Percentiles rank a stretch among this genome's conserved stretches.
Evolutionary conservation across 2,329 filamentous ascomycete species (phyloP).

Genomic region (Didymella segeticola): DNA sequence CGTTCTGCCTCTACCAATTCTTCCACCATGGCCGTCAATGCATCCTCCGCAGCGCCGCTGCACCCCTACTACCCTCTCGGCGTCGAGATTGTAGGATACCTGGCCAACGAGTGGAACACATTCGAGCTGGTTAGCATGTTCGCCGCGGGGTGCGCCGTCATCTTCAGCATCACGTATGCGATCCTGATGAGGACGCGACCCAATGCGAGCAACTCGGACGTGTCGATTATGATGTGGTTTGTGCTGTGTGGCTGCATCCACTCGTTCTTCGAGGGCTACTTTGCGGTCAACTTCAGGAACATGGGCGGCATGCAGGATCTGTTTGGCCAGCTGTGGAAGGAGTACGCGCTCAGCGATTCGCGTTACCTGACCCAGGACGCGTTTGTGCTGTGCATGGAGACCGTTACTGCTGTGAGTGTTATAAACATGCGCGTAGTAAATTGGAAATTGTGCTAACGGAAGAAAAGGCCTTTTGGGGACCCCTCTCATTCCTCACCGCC

Average conservation of each 20-base stretch:
- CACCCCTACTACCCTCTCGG: constrained; percentile 78
- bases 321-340: constrained; percentile 90
- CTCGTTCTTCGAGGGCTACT: constrained; percentile 86
- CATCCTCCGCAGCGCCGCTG: constrained; percentile 21
- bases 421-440: too few species aligned
- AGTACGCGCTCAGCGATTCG: constrained; percentile 87
- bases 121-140: constrained; percentile 67
- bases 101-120: constrained; percentile 69
- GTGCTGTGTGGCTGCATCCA: constrained; percentile 76
- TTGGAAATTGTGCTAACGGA: too few species aligned
- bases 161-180: constrained; percentile 65
- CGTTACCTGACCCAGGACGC: constrained; percentile 79
- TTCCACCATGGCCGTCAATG: constrained; percentile 18
- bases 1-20: constrained; percentile 20
- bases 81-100: constrained; percentile 67
- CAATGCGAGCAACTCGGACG: constrained; percentile 61
- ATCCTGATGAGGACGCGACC: constrained; percentile 62
- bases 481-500: constrained; percentile 65
- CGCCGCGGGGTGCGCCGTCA: constrained; percentile 59
- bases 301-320: constrained; percentile 74
- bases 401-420: constrained; percentile 73
- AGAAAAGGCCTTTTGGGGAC: constrained; percentile 65
- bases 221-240: constrained; percentile 75
- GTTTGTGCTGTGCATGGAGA: constrained; percentile 88
- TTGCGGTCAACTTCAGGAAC: constrained; percentile 70